phyloP scores from a whole-genome alignment of 768 basidiomycete genomes.

The Coprinopsis sp. region DNA sequence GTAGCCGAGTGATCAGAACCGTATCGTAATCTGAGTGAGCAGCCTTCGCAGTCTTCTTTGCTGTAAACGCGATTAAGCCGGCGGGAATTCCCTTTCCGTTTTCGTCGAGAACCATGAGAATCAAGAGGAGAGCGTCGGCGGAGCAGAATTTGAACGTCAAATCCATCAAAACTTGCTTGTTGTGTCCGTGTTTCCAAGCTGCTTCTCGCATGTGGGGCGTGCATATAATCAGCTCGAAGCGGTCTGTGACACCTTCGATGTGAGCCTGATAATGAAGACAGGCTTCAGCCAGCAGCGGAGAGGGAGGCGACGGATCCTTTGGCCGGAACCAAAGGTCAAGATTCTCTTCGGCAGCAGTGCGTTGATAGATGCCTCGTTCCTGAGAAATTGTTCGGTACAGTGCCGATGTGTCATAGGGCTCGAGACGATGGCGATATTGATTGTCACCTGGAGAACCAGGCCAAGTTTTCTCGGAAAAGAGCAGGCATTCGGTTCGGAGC shows the following conservation, averaged over 20 bases:
- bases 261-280: constrained; percentile 22
- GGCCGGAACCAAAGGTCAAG: constrained; percentile 22
- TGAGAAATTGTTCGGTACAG: constrained; percentile 20
- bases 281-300: constrained; percentile 14
- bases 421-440: constrained; percentile 13
- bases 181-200: constrained; percentile 23
- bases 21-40: constrained; percentile 24
- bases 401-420: constrained; percentile 17
- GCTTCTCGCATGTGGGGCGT: constrained; percentile 16
- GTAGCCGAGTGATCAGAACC: constrained; percentile 12
- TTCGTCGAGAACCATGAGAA: constrained; percentile 30
- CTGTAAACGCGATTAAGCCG: constrained; percentile 22
- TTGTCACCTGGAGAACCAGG: constrained; percentile 15
- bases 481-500: constrained; percentile 15
- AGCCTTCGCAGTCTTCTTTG: constrained; percentile 16
- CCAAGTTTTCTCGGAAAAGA: constrained; percentile 18
- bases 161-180: constrained; percentile 20
- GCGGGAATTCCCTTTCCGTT: constrained; percentile 26
- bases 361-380: constrained; percentile 20
- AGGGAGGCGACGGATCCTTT: constrained; percentile 18
- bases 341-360: constrained; percentile 22
- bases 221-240: constrained; percentile 17
- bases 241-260: constrained; percentile 11
- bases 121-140: constrained; percentile 21
- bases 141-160: constrained; percentile 21